Base-by-base conservation (phyloP, 176 grass and related monocot species). In the Calamus simplicifolius region DNA sequence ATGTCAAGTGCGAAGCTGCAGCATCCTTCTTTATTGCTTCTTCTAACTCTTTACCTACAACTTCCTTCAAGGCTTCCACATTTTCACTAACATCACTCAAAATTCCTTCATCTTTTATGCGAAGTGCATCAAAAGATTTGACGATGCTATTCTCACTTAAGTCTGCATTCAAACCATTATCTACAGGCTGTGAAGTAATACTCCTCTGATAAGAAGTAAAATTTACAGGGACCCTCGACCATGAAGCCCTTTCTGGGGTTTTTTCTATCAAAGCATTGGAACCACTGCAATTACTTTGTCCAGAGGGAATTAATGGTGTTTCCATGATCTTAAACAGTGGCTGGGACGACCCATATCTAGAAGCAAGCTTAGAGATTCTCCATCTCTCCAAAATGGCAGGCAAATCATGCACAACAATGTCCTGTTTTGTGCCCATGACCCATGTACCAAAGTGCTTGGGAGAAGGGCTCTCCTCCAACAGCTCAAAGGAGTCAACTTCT, bases 391-490 rank as follows among this genome's bases (percentile, higher is more conserved):
- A 43, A 74, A 96, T 96, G 59, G 56, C 73, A 56, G 80, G 18
- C 56, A 96, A 74, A 74, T 96, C 77, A 87, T 68, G 74, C 58
- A 67, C 19, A 38, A 55, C 51, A 19, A n/a, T 25, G 67, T 74
- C 73, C 50, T 77, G 48, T 61, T 85, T 64, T 78, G 68, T 62
- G 38, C 75, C 78, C 61, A 35, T 57, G 17, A n/a, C 43, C 92
- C 92, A 96, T 0, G 87, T 85, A 57, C 60, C 57, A 56, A 82
- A 80, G 59, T 79, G 82, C 56, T 79, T 84, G 43, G 92, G 83
- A 0, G 92, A 90, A 66, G 92, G 92, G 18, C 82, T 90, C 58
- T 96, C 92, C 73, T 87, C 92, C 48, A 90, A 59, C 31, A 96
- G 75, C 48, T 90, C 83, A 70, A 69, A 90, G 56, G 87, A 78